Percentiles rank a stretch among this genome's conserved stretches.
phyloP scores from a whole-genome alignment of 1,284 basidiomycete species.

The Afroboletus lepidellus region DNA sequence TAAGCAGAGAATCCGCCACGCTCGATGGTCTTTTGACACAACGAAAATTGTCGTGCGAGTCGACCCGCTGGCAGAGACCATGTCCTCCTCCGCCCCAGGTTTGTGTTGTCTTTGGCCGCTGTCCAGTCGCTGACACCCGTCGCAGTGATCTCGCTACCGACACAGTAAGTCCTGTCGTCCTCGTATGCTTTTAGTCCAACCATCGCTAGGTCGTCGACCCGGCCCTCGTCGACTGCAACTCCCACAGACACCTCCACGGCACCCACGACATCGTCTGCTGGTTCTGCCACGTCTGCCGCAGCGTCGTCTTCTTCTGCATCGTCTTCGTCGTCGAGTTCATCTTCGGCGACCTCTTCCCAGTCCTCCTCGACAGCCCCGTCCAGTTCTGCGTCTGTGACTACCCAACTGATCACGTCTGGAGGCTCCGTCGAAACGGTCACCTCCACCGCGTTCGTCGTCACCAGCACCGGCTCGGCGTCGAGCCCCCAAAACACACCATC shows the following conservation, averaged over 20 bases:
- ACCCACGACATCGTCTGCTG: constrained; percentile 10
- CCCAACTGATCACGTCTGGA: constrained; percentile 13
- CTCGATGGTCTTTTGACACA: neutral
- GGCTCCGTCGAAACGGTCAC: constrained; percentile 11
- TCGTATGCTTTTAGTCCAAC: neutral
- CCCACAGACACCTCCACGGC: neutral
- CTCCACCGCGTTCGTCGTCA: constrained; percentile 11
- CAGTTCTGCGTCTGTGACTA: neutral
- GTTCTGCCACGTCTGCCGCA: constrained; percentile 16
- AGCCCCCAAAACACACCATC: neutral
- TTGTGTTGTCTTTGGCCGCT: neutral
- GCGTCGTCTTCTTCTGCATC: constrained; percentile 8
- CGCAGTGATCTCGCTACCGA: neutral
- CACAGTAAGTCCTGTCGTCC: neutral
- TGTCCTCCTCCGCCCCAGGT: too few relatives aligned
- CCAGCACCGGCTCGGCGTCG: constrained; percentile 3
- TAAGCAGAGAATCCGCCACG: neutral
- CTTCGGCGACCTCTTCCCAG: constrained; percentile 8
- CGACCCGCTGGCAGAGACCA: neutral
- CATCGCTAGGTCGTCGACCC: neutral
- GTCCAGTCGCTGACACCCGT: neutral
- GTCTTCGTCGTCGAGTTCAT: constrained; percentile 4
- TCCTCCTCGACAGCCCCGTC: neutral
- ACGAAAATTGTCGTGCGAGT: constrained; percentile 22
- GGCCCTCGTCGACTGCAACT: neutral